Base-by-base conservation (phyloP, 116 monocot genomes). In the Zostera marina region DNA sequence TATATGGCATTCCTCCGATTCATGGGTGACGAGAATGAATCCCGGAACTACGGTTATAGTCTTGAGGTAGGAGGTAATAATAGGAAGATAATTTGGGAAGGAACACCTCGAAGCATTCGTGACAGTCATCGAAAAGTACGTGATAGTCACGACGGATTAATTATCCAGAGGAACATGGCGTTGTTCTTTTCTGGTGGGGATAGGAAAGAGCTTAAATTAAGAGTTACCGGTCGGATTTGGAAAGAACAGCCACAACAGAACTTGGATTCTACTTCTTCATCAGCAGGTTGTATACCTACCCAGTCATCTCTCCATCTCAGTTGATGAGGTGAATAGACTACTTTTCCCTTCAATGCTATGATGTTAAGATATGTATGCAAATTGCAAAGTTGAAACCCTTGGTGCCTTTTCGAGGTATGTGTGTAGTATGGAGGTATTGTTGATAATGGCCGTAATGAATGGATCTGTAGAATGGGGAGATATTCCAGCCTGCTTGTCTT, bases 1-100 rank as follows among this genome's bases (percentile, higher is more conserved):
- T 84, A 79, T 71, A 79, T 84, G 84, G 79, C 84, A 15, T 84
- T 79, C 58, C 44, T 84, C 47, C 70, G 76, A 5, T 79, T 76
- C 45, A 79, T 79, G 76, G 79, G 79, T 0, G 84, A 77, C 19
- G 79, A 84, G 63, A 74, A 55, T 1, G 79, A 84, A 8, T 73
- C 84, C 12, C 56, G 74, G 59, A 70, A 61, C 41, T 75, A 70
- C 61, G 56, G 65, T 44, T 75, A 75, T 48, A 75, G 75, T 42
- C 70, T 75, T 17, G 75, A 75, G 64, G 75, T 75, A 11, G 75
- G 70, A 10, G 75, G 57, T 16, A 66, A 70, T 16, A 59, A 65
- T 12, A 70, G 75, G 69, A 75, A 66, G 52, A 59, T 75, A 3
- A 65, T 65, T 16, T 75, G 75, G 75, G 75, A 70, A 41, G 75